Evolutionary conservation across 1,284 basidiomycete genomes (phyloP).

Genomic region (Ganoderma sinense): DNA sequence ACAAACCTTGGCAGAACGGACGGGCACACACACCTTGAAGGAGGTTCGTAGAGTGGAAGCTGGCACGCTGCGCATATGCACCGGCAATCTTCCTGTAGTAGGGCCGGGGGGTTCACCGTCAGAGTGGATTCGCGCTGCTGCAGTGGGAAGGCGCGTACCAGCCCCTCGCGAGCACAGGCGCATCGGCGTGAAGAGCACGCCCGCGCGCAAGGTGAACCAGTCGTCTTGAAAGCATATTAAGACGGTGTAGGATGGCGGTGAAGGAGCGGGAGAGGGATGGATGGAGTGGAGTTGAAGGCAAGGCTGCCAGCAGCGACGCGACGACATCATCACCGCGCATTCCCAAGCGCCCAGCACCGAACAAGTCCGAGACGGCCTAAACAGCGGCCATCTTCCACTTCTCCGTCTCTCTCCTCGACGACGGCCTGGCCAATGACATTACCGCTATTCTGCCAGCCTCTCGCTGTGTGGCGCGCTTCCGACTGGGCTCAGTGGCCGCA

Average conservation of each 20-base stretch:
- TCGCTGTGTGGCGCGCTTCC: neutral
- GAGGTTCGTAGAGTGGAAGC: conserved; percentile 74
- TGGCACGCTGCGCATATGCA: conserved; percentile 56
- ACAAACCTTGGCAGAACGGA: neutral
- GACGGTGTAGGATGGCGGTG: conserved; percentile 13
- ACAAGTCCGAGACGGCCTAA: conserved; percentile 25
- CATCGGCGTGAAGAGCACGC: conserved; percentile 54
- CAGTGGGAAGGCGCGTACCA: conserved; percentile 51
- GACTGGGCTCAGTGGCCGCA: neutral
- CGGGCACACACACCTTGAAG: conserved; percentile 62
- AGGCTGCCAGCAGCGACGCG: conserved; percentile 30
- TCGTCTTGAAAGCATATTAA: conserved; percentile 73
- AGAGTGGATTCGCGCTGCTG: neutral
- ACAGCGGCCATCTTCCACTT: neutral
- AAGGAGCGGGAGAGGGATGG: conserved; percentile 16
- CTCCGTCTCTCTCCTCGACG: neutral
- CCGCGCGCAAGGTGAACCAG: conserved; percentile 72
- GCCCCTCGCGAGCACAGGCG: conserved; percentile 52
- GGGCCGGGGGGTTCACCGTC: neutral
- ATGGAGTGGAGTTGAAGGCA: conserved; percentile 14
- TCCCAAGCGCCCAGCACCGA: conserved; percentile 30
- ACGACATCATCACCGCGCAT: conserved; percentile 29
- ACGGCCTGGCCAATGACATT: neutral
- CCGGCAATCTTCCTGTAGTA: conserved; percentile 53
- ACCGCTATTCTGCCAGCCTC: neutral